A percentile compares a stretch with the other conserved stretches of the same genome.
Conservation (phyloP, 495 filamentous ascomycete genomes). For the Ascobolus immersus region DNA sequence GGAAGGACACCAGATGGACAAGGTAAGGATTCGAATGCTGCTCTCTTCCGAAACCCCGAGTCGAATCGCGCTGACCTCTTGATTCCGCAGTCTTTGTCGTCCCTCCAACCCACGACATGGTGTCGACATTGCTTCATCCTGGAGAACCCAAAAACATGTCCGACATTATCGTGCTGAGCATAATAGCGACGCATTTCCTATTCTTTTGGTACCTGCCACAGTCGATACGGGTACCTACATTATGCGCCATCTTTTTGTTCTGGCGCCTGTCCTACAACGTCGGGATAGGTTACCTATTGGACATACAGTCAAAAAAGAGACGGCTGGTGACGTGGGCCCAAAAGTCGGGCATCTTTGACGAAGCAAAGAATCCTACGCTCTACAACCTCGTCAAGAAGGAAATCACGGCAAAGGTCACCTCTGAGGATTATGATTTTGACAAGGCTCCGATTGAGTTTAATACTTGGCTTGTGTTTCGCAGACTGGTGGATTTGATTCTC, state of each 20-base stretch:
- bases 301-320: slow-evolving; percentile 68
- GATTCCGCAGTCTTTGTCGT: slow-evolving; percentile 59
- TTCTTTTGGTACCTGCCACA: slow-evolving; percentile 43
- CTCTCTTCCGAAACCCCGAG: not conserved
- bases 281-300: slow-evolving; percentile 75
- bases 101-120: slow-evolving; percentile 94
- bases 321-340: slow-evolving; percentile 71
- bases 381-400: slow-evolving; percentile 67
- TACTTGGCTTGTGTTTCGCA: slow-evolving; percentile 88
- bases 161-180: slow-evolving; percentile 55
- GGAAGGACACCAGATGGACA: slow-evolving; percentile 77
- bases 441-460: slow-evolving; percentile 91
- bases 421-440: slow-evolving; percentile 73
- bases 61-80: too few species aligned
- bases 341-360: slow-evolving; percentile 59
- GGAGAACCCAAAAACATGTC: slow-evolving; percentile 83
- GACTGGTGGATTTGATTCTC: slow-evolving; percentile 80
- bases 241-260: slow-evolving; percentile 62
- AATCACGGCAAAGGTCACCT: slow-evolving; percentile 76
- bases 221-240: slow-evolving; percentile 40
- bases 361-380: slow-evolving; percentile 47
- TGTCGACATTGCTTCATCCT: slow-evolving; percentile 87
- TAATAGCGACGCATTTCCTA: slow-evolving; percentile 48
- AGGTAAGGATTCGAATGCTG: slow-evolving; percentile 29
- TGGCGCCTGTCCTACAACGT: slow-evolving; percentile 82